Conservation (phyloP, 306 rosid genomes). For the Cicer pinnatifidum region DNA sequence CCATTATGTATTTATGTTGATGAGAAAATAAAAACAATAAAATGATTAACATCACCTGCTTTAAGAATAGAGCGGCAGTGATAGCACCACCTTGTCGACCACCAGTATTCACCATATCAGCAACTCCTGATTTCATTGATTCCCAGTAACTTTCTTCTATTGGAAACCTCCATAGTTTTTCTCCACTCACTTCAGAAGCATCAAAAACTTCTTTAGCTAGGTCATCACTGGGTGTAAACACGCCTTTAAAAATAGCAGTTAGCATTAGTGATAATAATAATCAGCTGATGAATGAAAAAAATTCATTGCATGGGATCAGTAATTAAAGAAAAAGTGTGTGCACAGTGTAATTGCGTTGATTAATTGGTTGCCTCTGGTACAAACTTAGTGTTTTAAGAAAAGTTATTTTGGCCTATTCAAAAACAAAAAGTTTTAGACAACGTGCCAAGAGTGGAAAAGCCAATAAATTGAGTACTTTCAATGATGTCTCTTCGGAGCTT, state of each 20-base stretch:
- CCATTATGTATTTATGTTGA: not conserved
- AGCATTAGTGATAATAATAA: not conserved
- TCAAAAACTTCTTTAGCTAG: conserved; percentile 81
- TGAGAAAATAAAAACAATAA: conserved; percentile 24
- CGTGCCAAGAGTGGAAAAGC: conserved; percentile 6
- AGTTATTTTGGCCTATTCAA: too few species aligned
- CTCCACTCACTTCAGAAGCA: conserved; percentile 87
- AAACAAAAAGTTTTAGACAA: not conserved
- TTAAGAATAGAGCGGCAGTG: conserved; percentile 90
- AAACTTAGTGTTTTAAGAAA: too few species aligned
- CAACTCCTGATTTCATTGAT: conserved; percentile 90
- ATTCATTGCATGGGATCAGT: conserved; percentile 3
- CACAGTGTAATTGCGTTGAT: not conserved
- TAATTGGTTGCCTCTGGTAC: not conserved
- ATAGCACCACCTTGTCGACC: conserved; percentile 89
- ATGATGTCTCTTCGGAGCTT: too few species aligned
- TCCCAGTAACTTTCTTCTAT: conserved; percentile 99
- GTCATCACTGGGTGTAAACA: conserved; percentile 93
- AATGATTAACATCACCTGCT: conserved; percentile 68
- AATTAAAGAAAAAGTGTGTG: not conserved
- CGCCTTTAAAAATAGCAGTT: conserved; percentile 58
- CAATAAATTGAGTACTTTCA: not conserved
- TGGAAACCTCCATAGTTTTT: conserved; percentile 96
- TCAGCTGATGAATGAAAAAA: conserved; percentile 12
- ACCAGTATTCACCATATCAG: conserved; percentile 96